A percentile compares a stretch with the other conserved stretches of the same genome.
Evolutionary conservation across 1,284 basidiomycete species (phyloP).

Genomic region (Athelia sp.): DNA sequence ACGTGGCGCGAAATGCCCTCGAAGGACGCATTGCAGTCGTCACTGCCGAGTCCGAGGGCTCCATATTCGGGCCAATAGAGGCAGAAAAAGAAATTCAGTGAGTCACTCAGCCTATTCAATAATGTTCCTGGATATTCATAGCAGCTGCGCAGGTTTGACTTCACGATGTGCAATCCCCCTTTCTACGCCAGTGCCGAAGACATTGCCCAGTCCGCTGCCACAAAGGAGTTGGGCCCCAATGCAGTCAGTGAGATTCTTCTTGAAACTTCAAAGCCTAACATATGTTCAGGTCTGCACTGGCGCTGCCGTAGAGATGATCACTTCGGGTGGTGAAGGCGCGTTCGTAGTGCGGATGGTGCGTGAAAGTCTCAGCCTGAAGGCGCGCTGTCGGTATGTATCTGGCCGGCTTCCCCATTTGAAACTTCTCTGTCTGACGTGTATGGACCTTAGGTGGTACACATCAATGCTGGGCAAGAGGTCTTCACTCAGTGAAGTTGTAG

Average conservation of each 20-base stretch:
- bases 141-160: neutral
- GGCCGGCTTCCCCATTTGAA: neutral
- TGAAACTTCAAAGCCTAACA: neutral
- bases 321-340: constrained; percentile 74
- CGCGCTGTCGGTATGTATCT: constrained; percentile 44
- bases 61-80: constrained; percentile 47
- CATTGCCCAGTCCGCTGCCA: neutral
- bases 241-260: neutral
- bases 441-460: constrained; percentile 81
- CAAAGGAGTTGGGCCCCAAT: neutral
- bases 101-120: neutral
- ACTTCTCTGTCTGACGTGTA: too few relatives aligned
- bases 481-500: constrained; percentile 62
- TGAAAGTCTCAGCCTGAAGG: constrained; percentile 54
- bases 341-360: constrained; percentile 79
- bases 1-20: constrained; percentile 53
- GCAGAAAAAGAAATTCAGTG: constrained; percentile 16
- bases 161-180: neutral
- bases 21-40: constrained; percentile 44
- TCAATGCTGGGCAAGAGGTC: constrained; percentile 87
- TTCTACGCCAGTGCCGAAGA: neutral
- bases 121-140: too few relatives aligned
- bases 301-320: constrained; percentile 81
- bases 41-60: constrained; percentile 29
- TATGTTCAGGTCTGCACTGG: constrained; percentile 74